Evolutionary conservation across 2,329 filamentous ascomycete genomes (phyloP), one percentile per base, ranked within the genome.

Genomic region (Phoma sp.): DNA sequence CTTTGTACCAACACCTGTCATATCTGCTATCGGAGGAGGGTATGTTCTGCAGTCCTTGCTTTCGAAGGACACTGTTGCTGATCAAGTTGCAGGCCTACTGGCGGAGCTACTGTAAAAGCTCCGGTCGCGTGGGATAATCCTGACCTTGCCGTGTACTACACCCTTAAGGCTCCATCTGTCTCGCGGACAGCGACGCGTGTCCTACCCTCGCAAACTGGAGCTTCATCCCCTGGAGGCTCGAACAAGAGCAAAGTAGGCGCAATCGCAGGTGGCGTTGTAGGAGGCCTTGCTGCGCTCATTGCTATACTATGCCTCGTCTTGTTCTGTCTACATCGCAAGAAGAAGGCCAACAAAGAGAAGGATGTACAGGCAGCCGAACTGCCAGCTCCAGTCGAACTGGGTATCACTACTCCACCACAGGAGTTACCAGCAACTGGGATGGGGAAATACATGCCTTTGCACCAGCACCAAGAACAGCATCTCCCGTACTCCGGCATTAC

Each of bases 71-170:
- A 25, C 29, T 14, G 2, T 48, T 38, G 37, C 61, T 68, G 51
- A 70, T 42, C 23, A 28, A 9, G 33, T 25, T 38, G 23, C 40
- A 78, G 77, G 17, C 71, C 77, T 11, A 72, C 75, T 12, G 85
- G 86, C 51, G 79, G 80, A 26, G 85, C 85, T 10, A 85, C 84
- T 14, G 74, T 77, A 21, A 82, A 72, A 0, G 74, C 75, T 1
- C 86, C 86, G 3, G 65, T 74, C 56, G 66, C 80, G 5, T 88
- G 84, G 72, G 74, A 76, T 42, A 76, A 80, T 49, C 64, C 69
- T 10, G 84, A 87, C 62, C 73, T 88, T 2, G 67, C 68, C 1
- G 78, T 82, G 2, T 81, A 86, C 53, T 83, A 87, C 69, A 77
- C 78, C 1, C 77, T 84, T 20, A 77, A 76, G 14, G 81, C 83